These are phyloP conservation scores for Prunus fruticosa DNA, from an alignment of 306 rosid species.

Conservation along the genomic window DNA sequence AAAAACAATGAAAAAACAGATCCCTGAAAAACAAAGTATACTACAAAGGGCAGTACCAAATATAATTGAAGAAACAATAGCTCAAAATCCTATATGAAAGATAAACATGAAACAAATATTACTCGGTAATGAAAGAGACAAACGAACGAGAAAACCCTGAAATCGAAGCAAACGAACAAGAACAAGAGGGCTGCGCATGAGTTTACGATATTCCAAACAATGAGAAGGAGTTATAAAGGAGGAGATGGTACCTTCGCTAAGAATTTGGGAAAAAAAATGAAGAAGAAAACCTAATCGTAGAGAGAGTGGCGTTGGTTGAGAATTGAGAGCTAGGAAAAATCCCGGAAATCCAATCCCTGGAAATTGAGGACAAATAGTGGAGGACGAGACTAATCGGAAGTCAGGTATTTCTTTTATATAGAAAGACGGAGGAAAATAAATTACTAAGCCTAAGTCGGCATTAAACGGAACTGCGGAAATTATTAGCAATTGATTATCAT, in stretches of 20 bases:
- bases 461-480: not conserved
- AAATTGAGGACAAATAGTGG: conserved; percentile 5
- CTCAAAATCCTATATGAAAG: not conserved
- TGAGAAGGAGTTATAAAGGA: not conserved
- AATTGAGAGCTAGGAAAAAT: not conserved
- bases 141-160: not conserved
- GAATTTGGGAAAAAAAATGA: not conserved
- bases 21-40: not conserved
- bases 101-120: not conserved
- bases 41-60: not conserved
- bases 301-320: not conserved
- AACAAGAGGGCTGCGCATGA: not conserved
- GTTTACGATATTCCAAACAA: not conserved
- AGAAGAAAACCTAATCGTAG: not conserved
- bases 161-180: not conserved
- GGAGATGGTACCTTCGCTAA: not conserved
- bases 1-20: not conserved
- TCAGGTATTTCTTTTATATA: conserved; percentile 7
- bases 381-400: not conserved
- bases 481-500: not conserved
- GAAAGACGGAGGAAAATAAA: not conserved
- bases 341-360: conserved; percentile 15
- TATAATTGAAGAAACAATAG: not conserved
- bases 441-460: not conserved
- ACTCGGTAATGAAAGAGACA: not conserved